These are phyloP conservation scores for Mortierella sp. DNA, from an alignment of 371 early-diverging fungal species.

Conservation along the genomic window DNA sequence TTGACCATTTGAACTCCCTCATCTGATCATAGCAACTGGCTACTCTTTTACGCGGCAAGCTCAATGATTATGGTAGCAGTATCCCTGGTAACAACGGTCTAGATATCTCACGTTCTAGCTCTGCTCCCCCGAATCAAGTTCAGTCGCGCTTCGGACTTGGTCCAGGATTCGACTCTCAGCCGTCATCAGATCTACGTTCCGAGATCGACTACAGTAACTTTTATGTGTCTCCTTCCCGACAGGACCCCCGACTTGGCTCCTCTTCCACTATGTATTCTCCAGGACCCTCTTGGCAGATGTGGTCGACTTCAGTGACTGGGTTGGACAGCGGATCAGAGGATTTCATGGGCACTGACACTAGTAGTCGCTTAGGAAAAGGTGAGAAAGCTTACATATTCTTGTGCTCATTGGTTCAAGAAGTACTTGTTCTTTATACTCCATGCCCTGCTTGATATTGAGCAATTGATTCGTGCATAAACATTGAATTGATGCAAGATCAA, in stretches of 20 bases:
- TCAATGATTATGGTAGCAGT: conserved; percentile 46
- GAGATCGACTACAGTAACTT: conserved; percentile 43
- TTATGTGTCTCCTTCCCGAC: conserved; percentile 35
- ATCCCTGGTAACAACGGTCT: conserved; percentile 44
- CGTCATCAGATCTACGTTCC: conserved; percentile 46
- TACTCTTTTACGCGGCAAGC: conserved; percentile 48
- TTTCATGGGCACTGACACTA: conserved; percentile 19
- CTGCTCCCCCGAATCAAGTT: conserved; percentile 54
- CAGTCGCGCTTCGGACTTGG: conserved; percentile 56
- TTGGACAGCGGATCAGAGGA: conserved; percentile 43
- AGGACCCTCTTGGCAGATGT: conserved; percentile 54
- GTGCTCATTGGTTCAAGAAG: background rate
- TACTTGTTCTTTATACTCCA: background rate
- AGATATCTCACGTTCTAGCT: conserved; percentile 55
- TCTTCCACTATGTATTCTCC: conserved; percentile 49
- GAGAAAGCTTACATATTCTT: background rate
- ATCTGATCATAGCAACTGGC: conserved; percentile 55
- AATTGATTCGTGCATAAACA: background rate
- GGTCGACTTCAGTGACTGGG: conserved; percentile 33
- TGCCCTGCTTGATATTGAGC: conserved; percentile 1
- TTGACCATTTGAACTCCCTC: background rate
- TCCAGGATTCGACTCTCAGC: conserved; percentile 53
- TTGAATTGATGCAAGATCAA: background rate
- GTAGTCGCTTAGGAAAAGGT: conserved; percentile 27
- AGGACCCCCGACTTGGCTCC: conserved; percentile 36